Conservation (phyloP, 768 basidiomycete species). For the Lactarius deliciosus region DNA sequence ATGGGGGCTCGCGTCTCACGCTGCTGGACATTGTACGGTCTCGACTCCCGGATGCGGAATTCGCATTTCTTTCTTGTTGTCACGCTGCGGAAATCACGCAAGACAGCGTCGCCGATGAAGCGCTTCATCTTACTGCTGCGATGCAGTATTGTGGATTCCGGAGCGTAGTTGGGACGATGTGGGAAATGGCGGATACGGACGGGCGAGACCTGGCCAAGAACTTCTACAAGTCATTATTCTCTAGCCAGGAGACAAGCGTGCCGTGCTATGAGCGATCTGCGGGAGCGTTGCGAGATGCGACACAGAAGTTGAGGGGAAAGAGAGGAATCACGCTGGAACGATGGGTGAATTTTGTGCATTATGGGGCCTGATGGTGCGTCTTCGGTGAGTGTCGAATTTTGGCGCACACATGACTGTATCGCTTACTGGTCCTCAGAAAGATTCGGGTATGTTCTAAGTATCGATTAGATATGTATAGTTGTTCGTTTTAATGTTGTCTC, state of each 20-base stretch:
- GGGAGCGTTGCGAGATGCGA: background rate
- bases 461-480: too few relatives aligned
- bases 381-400: background rate
- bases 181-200: background rate
- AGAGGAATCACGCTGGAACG: background rate
- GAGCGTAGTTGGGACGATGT: background rate
- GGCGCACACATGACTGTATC: too few relatives aligned
- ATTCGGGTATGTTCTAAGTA: too few relatives aligned
- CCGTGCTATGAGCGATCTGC: background rate
- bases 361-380: background rate
- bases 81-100: background rate
- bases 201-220: constrained; percentile 5
- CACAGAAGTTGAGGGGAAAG: constrained; percentile 7
- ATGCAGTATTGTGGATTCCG: background rate
- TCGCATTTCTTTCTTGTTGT: background rate
- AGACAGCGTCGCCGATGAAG: background rate
- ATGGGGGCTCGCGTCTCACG: background rate
- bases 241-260: background rate
- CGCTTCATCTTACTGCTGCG: background rate
- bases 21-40: background rate
- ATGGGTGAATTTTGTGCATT: constrained; percentile 22
- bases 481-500: too few relatives aligned
- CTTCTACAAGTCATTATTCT: constrained; percentile 11
- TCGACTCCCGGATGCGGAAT: background rate
- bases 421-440: background rate